Base-by-base conservation (phyloP, 169 alveolate species). In the Eimeria tenella region DNA sequence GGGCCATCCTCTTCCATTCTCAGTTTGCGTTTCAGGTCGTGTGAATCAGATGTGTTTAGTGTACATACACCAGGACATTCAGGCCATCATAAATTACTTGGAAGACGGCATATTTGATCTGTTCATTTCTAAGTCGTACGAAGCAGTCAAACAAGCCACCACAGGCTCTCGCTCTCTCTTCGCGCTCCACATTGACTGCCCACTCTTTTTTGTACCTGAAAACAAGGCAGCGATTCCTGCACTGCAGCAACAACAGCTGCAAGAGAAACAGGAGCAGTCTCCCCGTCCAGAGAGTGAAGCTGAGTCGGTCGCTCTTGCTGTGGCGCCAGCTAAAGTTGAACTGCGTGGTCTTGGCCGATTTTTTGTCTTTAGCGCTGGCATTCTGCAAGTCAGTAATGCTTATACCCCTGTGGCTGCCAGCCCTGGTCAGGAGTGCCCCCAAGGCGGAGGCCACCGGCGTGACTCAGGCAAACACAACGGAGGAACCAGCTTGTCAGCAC, bases 31-130 rank as follows among this genome's bases (percentile, higher is more conserved):
- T 13, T 81, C 89, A 8, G 89, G 89, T 17, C 71, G 89, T n/a
- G 71, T 81, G 31, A 81, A 63, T n/a, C 73, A 79, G 77, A 8
- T 77, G 50, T 91, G 94, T 86, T 62, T 75, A 31, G 92, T 97
- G 82, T 96, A 96, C 90, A 96, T 95, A 95, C 97, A 96, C 93
- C 96, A 96, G 89, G 98, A 97, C 86, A 93, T 96, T 55, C 90
- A 86, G 52, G 91, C 95, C 70, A 94, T 97, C 84, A 74, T 96
- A 94, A 97, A 96, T 50, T 97, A 97, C 86, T 86, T 97, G n/a
- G 96, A 96, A 55, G 98, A 97, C 77, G 98, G 98, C 21, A 97
- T 97, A 17, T 93, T 97, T 83, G 97, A 97, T 75, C 96, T 96
- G 23, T 96, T 97, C 87, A 94, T 97, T 58, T 93, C 97, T 63